A percentile compares a stretch with the other conserved stretches of the same genome.
Conservation (phyloP, 192 early-diverging fungal genomes). For the Coemansia sp. region DNA sequence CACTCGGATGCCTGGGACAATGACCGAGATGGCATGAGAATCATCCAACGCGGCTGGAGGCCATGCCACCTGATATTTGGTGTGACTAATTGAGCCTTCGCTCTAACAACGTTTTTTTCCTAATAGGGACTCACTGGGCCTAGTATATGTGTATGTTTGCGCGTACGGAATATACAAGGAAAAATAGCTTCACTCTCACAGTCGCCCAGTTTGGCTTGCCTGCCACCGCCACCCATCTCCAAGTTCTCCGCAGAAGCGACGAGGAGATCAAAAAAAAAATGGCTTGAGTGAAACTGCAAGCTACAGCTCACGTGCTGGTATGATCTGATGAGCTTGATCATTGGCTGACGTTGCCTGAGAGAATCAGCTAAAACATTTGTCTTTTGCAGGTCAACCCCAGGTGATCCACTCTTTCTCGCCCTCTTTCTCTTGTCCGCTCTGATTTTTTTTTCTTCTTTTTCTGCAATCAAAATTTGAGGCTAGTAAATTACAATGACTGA, state of each 20-base stretch:
- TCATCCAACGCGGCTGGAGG: neutral
- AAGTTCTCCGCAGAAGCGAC: neutral
- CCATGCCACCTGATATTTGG: conserved; percentile 1
- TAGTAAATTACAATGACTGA: conserved; percentile 13
- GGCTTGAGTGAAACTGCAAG: neutral
- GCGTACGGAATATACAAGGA: neutral
- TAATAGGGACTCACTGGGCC: neutral
- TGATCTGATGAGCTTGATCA: neutral
- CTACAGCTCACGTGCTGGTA: conserved; percentile 1
- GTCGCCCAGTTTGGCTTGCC: neutral
- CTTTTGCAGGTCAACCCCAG: neutral
- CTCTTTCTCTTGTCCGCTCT: neutral
- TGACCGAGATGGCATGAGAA: neutral
- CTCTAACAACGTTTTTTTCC: neutral
- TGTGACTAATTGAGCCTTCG: neutral
- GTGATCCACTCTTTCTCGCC: neutral
- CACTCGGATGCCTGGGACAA: neutral
- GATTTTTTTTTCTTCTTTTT: neutral
- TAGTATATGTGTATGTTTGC: neutral
- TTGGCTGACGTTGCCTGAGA: neutral
- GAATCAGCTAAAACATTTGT: neutral
- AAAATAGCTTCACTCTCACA: neutral
- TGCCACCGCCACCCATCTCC: neutral
- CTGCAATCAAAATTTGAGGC: conserved; percentile 2
- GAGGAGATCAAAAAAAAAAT: neutral